Base-by-base conservation (phyloP, 1,284 basidiomycete genomes). In the Moesziomyces sp. region DNA sequence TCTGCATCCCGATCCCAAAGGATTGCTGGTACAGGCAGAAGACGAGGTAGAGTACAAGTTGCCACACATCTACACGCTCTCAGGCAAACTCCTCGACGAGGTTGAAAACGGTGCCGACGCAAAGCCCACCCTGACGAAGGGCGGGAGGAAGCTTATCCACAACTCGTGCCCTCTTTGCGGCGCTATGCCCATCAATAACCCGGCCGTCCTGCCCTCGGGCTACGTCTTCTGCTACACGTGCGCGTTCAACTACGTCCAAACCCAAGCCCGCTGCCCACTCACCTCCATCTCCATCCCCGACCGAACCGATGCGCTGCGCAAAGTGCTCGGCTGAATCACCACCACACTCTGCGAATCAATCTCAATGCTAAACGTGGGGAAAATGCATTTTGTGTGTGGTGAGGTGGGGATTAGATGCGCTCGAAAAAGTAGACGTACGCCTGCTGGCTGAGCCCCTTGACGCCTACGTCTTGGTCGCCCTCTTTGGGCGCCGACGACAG, bases 161-260 rank as follows among this genome's bases (percentile, higher is more conserved):
- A 96, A 92, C 81, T 93, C 94, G 7, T 98, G 96, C 85, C 92
- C 93, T 13, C 85, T 98, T 33, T 98, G 95, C 85, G 87, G 87
- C 43, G 87, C 89, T 33, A 51, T 79, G 21, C 84, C 86, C 52
- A 90, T 97, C 62, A 90, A 89, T 81, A 98, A 98, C 82, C 92
- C 95, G 35, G 95, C 93, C 18, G 92, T 93, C 26, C 85, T 98
- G 46, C 93, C 94, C 10, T 92, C 91, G 30, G 95, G 97, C 47
- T 97, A 95, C 87, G 93, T 97, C 9, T 96, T 93, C 81, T 97
- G 96, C 86, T 99, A 97, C 85, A 90, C 92, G 45, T 98, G 96
- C 85, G 91, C 91, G 54, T 91, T 92, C 86, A 90, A 91, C 63
- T 89, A 93, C 77, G 90, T 97, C 49, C 89, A 92, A 83, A 89